phyloP scores from a whole-genome alignment of 306 rosid species.

The Psophocarpus tetragonolobus region DNA sequence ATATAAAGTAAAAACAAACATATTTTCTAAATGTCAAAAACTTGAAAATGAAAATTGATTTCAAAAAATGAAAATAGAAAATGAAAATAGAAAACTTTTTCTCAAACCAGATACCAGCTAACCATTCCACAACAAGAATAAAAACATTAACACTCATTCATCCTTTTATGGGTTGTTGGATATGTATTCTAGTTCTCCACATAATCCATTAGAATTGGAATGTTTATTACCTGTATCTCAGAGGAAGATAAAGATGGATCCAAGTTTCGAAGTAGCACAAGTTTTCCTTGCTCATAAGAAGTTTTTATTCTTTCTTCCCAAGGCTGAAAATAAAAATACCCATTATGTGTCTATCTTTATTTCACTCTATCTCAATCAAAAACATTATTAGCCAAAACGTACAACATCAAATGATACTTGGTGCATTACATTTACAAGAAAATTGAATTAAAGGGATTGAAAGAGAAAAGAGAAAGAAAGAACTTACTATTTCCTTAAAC shows the following conservation, averaged over 20 bases:
- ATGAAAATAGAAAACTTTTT: no score
- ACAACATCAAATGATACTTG: constrained; percentile 3
- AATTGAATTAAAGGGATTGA: constrained; percentile 4
- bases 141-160: not conserved
- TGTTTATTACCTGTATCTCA: constrained; percentile 74
- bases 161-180: not conserved
- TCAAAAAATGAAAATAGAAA: no score
- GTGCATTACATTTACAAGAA: constrained; percentile 7
- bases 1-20: no score
- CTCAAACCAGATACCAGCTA: no score
- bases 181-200: not conserved
- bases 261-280: constrained; percentile 79
- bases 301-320: constrained; percentile 75
- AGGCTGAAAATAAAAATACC: constrained; percentile 54
- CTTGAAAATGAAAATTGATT: no score
- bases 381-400: constrained; percentile 1
- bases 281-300: constrained; percentile 69
- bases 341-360: constrained; percentile 14
- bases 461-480: constrained; percentile 25
- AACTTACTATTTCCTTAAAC: constrained; percentile 84
- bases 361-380: not conserved
- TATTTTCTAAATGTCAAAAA: no score
- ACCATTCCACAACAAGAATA: not conserved
- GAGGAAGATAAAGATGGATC: constrained; percentile 72
- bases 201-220: constrained; percentile 15